phyloP scores from a whole-genome alignment of 495 filamentous ascomycete species.

The Penicillium desertorum region DNA sequence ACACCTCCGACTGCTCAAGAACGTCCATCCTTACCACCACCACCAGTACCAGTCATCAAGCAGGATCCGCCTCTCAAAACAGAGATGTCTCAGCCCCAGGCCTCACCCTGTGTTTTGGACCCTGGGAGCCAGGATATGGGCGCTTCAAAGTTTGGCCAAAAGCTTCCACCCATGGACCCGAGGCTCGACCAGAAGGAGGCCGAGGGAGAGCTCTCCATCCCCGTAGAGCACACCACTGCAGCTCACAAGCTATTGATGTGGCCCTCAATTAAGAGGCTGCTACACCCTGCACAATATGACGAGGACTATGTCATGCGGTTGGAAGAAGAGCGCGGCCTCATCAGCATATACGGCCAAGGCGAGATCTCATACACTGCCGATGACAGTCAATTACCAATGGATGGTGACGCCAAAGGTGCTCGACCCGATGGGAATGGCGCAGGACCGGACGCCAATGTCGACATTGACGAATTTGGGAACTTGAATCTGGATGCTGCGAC shows the following conservation, averaged over 20 bases:
- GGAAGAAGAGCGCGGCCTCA: conserved; percentile 73
- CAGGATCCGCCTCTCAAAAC: conserved; percentile 10
- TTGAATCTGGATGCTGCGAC: conserved; percentile 63
- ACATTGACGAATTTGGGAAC: conserved; percentile 59
- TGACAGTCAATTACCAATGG: conserved; percentile 25
- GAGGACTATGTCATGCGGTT: conserved; percentile 69
- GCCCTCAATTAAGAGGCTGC: conserved; percentile 60
- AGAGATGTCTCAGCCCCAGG: background rate
- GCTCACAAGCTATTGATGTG: conserved; percentile 76
- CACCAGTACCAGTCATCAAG: conserved; percentile 5
- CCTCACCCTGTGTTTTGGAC: background rate
- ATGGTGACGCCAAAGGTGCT: conserved; percentile 13
- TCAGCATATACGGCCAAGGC: conserved; percentile 76
- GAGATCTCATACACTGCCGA: conserved; percentile 61
- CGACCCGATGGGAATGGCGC: conserved; percentile 11
- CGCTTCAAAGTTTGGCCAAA: conserved; percentile 6
- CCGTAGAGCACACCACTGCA: conserved; percentile 75
- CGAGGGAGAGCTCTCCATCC: conserved; percentile 62
- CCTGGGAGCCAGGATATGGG: background rate
- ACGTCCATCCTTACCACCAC: background rate
- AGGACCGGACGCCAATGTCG: conserved; percentile 33
- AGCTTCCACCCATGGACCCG: conserved; percentile 2
- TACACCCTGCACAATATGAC: conserved; percentile 47
- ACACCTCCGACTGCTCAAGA: conserved; percentile 9
- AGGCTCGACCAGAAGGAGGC: conserved; percentile 23